Base-by-base conservation (phyloP, 768 basidiomycete genomes). In the Hortiboletus flavorubellus region DNA sequence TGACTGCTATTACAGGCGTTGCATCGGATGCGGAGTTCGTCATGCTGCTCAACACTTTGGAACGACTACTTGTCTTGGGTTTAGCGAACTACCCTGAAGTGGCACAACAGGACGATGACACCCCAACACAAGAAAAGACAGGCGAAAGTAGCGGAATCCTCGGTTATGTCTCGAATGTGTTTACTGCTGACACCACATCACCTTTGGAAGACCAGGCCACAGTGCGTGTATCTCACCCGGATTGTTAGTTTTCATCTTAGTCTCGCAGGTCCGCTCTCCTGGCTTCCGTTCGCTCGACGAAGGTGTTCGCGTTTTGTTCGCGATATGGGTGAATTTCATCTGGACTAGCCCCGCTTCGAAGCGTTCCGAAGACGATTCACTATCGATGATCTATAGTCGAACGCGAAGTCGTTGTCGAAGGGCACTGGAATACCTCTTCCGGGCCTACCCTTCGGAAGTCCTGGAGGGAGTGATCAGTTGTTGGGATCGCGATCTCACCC, bases 151-250 rank as follows among this genome's bases (percentile, higher is more conserved):
- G 80, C 64, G 87, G 94, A 2, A 72, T 98, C 11, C 76, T 98
- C 0, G 93, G 94, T 9, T 90, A 93, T 63, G 87, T 99, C 49
- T 94, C 93, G 2, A 91, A 85, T 52, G 95, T 98, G 2, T 95
- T 99, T 64, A 82, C 88, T 40, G 83, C 84, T 0, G 91, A 93
- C n/a, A 78, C 74, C 35, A 63, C 73, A 9, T 71, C 77, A 11
- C 67, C 70, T 51, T 64, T 71, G 15, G 84, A 84, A 14, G 87
- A 87, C 37, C 81, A 80, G 57, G 64, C 84, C 9, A 79, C 77
- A 53, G 89, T 86, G 61, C 65, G 82, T 73, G 8, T 38, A 23
- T 50, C 48, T 52, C 53, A 30, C 37, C 43, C 16, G 16, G 30
- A 23, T 38, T 38, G n/a, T 26, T 38, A 21, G 8, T 7, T 40